Base-by-base conservation (phyloP, 2,329 filamentous ascomycete genomes). In the Penicillium sp. region DNA sequence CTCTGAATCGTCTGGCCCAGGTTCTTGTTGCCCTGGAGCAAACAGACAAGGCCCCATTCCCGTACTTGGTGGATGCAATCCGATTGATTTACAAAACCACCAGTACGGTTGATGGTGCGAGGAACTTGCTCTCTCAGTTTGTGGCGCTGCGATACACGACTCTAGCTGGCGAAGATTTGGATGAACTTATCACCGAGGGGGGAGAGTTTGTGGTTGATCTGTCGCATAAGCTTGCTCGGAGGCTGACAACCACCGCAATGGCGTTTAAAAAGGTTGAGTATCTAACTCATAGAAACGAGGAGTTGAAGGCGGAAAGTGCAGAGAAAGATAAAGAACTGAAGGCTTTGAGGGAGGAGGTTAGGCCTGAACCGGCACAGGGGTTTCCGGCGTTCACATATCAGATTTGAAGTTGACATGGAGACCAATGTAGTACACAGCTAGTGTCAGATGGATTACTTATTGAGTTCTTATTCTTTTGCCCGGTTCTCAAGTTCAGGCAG, bases 121-220 rank as follows among this genome's bases (percentile, higher is more conserved):
- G 47, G 10, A 28, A 53, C 12, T 34, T 53, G 17, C 22, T 53
- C 6, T 46, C 51, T 13, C 51, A 53, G 26, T 53, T 45, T 9
- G 47, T 50, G 8, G 51, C 51, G 1, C 31, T 50, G 15, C 45
- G 38, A 2, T 53, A 53, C 6, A 42, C 37, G n/a, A 46, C 32
- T 3, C 38, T 53, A 5, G n/a, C 31, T 28, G 28, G 43, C 3
- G 41, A 45, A 8, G 17, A 37, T 8, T 2, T 50, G 15, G 43
- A 43, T 6, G 15, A 37, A 6, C 37, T 53, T n/a, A 43, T 49
- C 1, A 17, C 47, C 15, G 47, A 53, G 17, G 47, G 51, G 5
- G 51, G 51, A 10, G 42, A 53, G 15, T 53, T 53, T 40, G 42
- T 50, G 34, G 33, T 53, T 6, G 47, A 53, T 39, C 12, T 53